Conservation (phyloP, 192 early-diverging fungal species). For the Coemansia sp. region DNA sequence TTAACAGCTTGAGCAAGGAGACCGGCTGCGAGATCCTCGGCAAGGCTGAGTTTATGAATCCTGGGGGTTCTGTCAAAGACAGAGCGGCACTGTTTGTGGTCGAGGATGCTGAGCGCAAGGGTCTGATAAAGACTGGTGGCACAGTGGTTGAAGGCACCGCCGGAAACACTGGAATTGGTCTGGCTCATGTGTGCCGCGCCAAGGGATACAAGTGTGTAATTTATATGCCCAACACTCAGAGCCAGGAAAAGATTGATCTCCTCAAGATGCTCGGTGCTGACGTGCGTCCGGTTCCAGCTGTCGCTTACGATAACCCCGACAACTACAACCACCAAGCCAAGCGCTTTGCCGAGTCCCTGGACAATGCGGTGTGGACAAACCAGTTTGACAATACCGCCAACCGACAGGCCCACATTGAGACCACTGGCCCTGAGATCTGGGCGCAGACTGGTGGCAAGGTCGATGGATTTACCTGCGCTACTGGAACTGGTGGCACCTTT, state of each 20-base stretch:
- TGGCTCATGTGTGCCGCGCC: slow-evolving; percentile 90
- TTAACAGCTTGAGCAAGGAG: slow-evolving; percentile 68
- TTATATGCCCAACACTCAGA: slow-evolving; percentile 97
- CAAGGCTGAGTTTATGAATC: slow-evolving; percentile 98
- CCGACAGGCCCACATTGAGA: slow-evolving; percentile 88
- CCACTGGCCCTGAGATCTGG: slow-evolving; percentile 95
- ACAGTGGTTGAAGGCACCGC: slow-evolving; percentile 87
- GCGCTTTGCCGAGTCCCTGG: slow-evolving; percentile 71
- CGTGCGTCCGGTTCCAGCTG: slow-evolving; percentile 90
- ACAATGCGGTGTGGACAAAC: slow-evolving; percentile 94
- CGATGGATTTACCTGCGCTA: slow-evolving; percentile 89
- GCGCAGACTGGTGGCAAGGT: slow-evolving; percentile 75
- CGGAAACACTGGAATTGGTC: slow-evolving; percentile 94
- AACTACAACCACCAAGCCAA: slow-evolving; percentile 95
- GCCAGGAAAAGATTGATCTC: slow-evolving; percentile 92
- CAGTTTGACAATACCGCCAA: slow-evolving; percentile 96
- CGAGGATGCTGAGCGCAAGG: slow-evolving; percentile 87
- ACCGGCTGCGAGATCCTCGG: slow-evolving; percentile 85
- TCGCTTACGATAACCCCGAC: slow-evolving; percentile 83
- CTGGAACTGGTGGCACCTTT: slow-evolving; percentile 90
- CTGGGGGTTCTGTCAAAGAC: slow-evolving; percentile 95
- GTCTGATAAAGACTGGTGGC: slow-evolving; percentile 80
- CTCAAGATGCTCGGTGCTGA: slow-evolving; percentile 91
- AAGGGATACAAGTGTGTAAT: slow-evolving; percentile 95
- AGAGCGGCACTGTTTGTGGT: slow-evolving; percentile 92